These are phyloP conservation scores for Colletotrichum salicis DNA, from an alignment of 2,329 filamentous ascomycete species.

Conservation along the genomic window DNA sequence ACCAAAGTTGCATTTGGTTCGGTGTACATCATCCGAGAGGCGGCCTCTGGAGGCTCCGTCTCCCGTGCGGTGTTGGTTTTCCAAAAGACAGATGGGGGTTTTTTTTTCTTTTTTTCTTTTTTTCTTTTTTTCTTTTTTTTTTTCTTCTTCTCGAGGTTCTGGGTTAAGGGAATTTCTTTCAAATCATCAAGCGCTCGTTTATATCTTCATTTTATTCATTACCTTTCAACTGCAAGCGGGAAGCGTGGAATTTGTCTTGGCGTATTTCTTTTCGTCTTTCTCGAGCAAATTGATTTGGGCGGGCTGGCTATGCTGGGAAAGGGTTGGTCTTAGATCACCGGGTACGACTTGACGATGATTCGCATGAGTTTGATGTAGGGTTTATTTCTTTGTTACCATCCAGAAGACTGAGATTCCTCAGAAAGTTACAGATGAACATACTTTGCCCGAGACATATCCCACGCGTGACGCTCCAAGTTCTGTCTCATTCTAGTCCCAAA, in stretches of 20 bases:
- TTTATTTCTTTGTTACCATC: background rate
- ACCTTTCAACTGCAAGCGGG: background rate
- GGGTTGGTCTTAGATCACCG: background rate
- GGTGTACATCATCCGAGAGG: background rate
- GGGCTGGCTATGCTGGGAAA: background rate
- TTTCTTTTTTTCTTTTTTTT: too few relatives aligned
- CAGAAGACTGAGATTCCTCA: background rate
- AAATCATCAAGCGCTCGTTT: background rate
- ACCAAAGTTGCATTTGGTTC: background rate
- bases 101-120: too few relatives aligned
- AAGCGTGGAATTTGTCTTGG: background rate
- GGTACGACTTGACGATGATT: background rate
- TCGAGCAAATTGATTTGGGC: background rate
- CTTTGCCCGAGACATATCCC: background rate
- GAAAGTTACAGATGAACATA: background rate
- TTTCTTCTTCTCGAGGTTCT: background rate
- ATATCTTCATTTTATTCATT: background rate
- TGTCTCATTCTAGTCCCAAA: background rate
- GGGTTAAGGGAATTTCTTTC: background rate
- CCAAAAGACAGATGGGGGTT: background rate
- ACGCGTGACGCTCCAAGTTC: too few relatives aligned
- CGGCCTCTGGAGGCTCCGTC: constrained; percentile 13
- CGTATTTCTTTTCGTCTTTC: background rate
- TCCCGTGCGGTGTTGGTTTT: background rate
- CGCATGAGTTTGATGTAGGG: background rate